A percentile compares a stretch with the other conserved stretches of the same genome.
These are phyloP conservation scores for Mycena galopus DNA, from an alignment of 768 basidiomycete species.

Conservation along the genomic window DNA sequence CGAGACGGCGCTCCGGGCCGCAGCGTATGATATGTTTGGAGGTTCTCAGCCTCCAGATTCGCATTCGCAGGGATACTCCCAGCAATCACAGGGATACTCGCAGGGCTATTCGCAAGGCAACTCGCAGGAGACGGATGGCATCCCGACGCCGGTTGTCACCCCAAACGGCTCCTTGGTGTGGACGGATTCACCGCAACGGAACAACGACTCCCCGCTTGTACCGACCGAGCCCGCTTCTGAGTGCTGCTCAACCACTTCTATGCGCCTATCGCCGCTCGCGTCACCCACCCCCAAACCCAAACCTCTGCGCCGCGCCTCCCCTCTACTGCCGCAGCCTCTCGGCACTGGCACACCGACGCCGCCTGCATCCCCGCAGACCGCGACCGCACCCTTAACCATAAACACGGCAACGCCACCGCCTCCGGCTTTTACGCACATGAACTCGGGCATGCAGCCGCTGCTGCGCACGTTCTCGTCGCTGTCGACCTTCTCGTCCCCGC, in stretches of 20 bases:
- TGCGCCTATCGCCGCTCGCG: not conserved
- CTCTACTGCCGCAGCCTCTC: not conserved
- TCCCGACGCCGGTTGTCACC: conserved; percentile 67
- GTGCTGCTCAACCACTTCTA: not conserved
- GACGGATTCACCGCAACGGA: conserved; percentile 23
- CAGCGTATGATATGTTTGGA: conserved; percentile 20
- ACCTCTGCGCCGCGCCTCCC: conserved; percentile 1
- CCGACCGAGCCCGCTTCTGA: conserved; percentile 23
- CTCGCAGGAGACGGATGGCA: conserved; percentile 40
- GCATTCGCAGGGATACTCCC: conserved; percentile 39
- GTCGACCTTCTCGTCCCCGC: conserved; percentile 44
- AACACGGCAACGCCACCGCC: conserved; percentile 1
- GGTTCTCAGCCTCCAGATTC: not conserved
- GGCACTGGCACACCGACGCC: not conserved
- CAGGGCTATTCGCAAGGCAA: conserved; percentile 51
- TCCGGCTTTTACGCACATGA: not conserved
- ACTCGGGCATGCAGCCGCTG: not conserved
- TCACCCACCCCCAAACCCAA: not conserved
- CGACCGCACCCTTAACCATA: not conserved
- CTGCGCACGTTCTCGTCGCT: conserved; percentile 30
- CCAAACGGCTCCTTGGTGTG: conserved; percentile 68
- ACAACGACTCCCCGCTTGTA: conserved; percentile 16
- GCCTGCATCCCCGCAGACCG: not conserved
- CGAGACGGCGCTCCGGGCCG: conserved; percentile 13
- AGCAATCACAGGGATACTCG: conserved; percentile 43